Evolutionary conservation across 805 yeast genomes (phyloP).

Genomic region (Ogataea degrootiae): DNA sequence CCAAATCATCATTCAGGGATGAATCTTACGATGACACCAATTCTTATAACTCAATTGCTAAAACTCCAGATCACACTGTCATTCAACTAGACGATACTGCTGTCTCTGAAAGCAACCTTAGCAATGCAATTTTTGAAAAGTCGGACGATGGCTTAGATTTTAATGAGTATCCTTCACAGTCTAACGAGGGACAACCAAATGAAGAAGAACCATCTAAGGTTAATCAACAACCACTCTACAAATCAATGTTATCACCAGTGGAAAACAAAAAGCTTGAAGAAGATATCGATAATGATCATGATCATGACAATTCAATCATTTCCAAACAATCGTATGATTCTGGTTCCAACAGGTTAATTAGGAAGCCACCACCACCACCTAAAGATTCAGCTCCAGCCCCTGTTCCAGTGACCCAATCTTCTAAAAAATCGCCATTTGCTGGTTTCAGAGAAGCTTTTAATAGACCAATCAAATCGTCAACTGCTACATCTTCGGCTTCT

Average conservation of each 20-base stretch:
- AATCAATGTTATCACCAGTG: constrained; percentile 4
- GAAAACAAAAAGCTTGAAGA: not conserved
- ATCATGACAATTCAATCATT: not conserved
- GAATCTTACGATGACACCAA: constrained; percentile 5
- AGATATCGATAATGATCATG: not conserved
- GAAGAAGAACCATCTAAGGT: not conserved
- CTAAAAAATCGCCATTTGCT: constrained; percentile 17
- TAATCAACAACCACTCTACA: not conserved
- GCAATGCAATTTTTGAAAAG: no score
- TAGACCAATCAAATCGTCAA: constrained; percentile 10
- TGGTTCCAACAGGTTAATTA: constrained; percentile 1
- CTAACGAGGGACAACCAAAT: not conserved
- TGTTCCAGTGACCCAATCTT: not conserved
- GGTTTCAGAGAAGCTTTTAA: constrained; percentile 20
- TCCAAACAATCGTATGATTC: constrained; percentile 4
- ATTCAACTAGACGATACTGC: not conserved
- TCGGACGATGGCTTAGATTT: not conserved
- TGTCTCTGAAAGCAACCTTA: no score
- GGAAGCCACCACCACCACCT: constrained; percentile 18
- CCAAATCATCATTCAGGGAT: not conserved
- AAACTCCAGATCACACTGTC: constrained; percentile 16
- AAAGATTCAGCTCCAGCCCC: not conserved
- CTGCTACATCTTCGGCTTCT: not conserved
- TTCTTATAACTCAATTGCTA: constrained; percentile 17
- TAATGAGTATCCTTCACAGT: not conserved